Evolutionary conservation across 495 filamentous ascomycete species (phyloP), one percentile per base, ranked within the genome.

Genomic region (Penicillium maclennaniae): DNA sequence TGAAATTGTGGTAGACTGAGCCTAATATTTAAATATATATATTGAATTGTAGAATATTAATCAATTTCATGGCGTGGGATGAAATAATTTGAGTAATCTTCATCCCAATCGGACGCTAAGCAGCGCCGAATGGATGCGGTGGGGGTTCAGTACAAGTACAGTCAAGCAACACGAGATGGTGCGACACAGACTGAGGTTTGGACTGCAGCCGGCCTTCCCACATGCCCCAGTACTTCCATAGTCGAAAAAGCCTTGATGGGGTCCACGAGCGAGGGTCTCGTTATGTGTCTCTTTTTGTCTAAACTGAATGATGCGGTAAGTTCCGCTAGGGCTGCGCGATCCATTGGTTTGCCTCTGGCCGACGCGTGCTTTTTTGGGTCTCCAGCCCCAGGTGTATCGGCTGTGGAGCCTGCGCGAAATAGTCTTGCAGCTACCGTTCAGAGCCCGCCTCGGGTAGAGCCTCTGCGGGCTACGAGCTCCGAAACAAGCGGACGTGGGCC

Each of bases 81-180:
- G 1, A 10, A 12, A 14, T 10, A 4, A 34, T 34, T 34, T 12
- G 10, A 34, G 8, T 10, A 14, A 34, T 14, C 10, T 34, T 47
- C 40, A 16, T 5, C 23, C 23, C 5, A 21, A 45, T 45, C 34
- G 19, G 38, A 47, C 43, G 38, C 36, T 15, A 53, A 47, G 21
- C 42, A 34, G 8, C 8, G 31, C 31, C 14, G 31, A 14, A 34
- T 44, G 15, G 43, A 12, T 16, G 43, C 21, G 45, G 44, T 37
- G 23, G 19, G 19, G 12, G 34, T 27, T 31, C 47, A 26, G 39
- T 37, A 49, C 43, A 51, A n/a, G 44, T 8, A 38, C 31, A 47
- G 46, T 38, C 23, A 49, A 49, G 47, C 45, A 54, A 43, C 41
- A 56, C 38, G 39, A 48, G 60, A 60, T 60, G 57, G 60, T 63